Evolutionary conservation across 805 yeast species (phyloP).

Genomic region (Wickerhamomyces subpelliculosus): DNA sequence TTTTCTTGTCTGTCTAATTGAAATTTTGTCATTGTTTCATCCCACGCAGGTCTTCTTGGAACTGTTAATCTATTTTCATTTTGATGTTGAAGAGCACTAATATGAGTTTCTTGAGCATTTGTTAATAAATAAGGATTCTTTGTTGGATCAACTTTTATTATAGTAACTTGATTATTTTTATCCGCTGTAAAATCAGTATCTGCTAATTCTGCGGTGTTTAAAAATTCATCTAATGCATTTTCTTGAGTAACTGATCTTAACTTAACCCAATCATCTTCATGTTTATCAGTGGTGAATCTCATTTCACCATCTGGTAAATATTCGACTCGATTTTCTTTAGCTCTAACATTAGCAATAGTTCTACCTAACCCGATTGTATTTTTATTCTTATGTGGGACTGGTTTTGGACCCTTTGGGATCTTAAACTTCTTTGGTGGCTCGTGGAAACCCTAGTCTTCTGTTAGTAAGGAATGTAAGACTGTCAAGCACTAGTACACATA

Average conservation of each 20-base stretch:
- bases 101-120: constrained; percentile 55
- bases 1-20: constrained; percentile 85
- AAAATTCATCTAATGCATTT: constrained; percentile 86
- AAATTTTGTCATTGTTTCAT: constrained; percentile 54
- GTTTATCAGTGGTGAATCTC: constrained; percentile 79
- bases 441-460: constrained; percentile 1
- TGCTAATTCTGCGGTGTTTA: constrained; percentile 91
- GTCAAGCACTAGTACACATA: too few species aligned
- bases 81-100: constrained; percentile 56
- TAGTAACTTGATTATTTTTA: constrained; percentile 71
- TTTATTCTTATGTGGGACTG: constrained; percentile 75
- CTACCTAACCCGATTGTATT: constrained; percentile 84
- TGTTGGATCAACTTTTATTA: constrained; percentile 61
- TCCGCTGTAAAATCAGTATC: constrained; percentile 96
- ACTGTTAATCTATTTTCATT: constrained; percentile 71
- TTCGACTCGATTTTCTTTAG: constrained; percentile 61
- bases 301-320: constrained; percentile 80
- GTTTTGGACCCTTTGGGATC: constrained; percentile 90
- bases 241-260: constrained; percentile 93
- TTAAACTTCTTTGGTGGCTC: constrained; percentile 67
- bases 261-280: constrained; percentile 84
- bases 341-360: constrained; percentile 68
- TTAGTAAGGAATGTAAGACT: too few species aligned
- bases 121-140: constrained; percentile 56
- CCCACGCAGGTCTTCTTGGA: constrained; percentile 93